Evolutionary conservation across 139 green algal genomes (phyloP).

Genomic region (Chlorella sp.): DNA sequence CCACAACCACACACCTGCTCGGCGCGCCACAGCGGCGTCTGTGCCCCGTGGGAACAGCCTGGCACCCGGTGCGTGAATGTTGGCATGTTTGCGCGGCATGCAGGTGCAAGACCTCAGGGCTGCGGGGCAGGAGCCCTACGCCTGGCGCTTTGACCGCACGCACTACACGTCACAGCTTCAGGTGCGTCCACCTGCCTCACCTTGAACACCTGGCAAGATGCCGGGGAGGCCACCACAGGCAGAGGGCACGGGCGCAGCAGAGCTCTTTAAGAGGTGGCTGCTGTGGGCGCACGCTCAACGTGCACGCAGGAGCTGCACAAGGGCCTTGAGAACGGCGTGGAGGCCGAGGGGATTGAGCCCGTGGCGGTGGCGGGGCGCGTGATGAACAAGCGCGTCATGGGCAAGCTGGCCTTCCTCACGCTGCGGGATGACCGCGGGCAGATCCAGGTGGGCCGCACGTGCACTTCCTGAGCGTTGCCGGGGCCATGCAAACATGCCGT

Average conservation of each 20-base stretch:
- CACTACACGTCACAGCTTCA: constrained; percentile 79
- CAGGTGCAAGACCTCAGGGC: constrained; percentile 61
- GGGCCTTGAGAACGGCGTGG: constrained; percentile 53
- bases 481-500: too few species aligned
- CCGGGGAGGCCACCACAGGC: not conserved
- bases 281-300: not conserved
- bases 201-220: not conserved
- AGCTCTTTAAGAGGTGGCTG: not conserved
- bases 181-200: constrained; percentile 7
- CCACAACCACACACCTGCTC: not conserved
- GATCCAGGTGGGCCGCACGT: constrained; percentile 80
- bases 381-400: constrained; percentile 85
- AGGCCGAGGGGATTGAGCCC: constrained; percentile 14
- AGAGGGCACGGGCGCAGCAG: not conserved
- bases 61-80: not conserved
- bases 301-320: constrained; percentile 37
- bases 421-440: constrained; percentile 78
- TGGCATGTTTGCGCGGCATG: not conserved
- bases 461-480: too few species aligned
- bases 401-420: constrained; percentile 94
- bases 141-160: constrained; percentile 85
- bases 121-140: constrained; percentile 78
- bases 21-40: not conserved
- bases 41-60: not conserved
- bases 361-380: constrained; percentile 87